A percentile compares a stretch with the other conserved stretches of the same genome.
phyloP scores from a whole-genome alignment of 2,329 filamentous ascomycete genomes.

The Calonectria multiphialidica region DNA sequence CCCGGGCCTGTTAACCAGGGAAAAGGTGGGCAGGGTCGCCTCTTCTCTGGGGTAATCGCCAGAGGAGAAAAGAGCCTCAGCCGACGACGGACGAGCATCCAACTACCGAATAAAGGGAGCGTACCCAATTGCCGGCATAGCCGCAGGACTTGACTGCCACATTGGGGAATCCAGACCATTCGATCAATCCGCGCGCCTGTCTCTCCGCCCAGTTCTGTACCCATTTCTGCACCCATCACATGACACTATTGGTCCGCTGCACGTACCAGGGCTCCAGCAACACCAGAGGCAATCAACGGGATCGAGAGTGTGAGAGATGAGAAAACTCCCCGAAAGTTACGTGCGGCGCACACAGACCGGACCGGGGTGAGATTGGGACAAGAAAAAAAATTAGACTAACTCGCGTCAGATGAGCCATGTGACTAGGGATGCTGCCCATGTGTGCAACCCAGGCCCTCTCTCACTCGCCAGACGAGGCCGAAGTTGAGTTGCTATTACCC shows the following conservation, averaged over 20 bases:
- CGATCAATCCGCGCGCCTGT: background rate
- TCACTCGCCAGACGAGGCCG: slow-evolving; percentile 42
- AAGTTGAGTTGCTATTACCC: slow-evolving; percentile 48
- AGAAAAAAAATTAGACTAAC: slow-evolving; percentile 8
- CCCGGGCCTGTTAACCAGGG: background rate
- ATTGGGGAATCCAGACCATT: background rate
- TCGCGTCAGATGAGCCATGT: slow-evolving; percentile 19
- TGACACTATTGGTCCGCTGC: background rate
- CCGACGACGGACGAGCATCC: background rate
- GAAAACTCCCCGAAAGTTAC: background rate
- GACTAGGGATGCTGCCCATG: slow-evolving; percentile 19
- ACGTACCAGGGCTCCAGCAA: background rate
- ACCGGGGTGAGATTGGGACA: background rate
- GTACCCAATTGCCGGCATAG: slow-evolving; percentile 22
- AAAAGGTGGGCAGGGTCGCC: slow-evolving; percentile 10
- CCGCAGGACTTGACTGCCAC: background rate
- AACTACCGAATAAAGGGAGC: slow-evolving; percentile 10
- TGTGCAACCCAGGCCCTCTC: slow-evolving; percentile 27
- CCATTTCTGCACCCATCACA: background rate
- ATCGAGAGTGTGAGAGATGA: slow-evolving; percentile 3
- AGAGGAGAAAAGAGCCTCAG: slow-evolving; percentile 2
- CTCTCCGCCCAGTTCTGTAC: background rate
- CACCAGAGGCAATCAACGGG: background rate
- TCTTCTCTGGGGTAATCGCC: slow-evolving; percentile 36
- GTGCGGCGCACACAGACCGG: background rate